Conservation (phyloP, 768 basidiomycete genomes). For the Tylopilus intermedius region DNA sequence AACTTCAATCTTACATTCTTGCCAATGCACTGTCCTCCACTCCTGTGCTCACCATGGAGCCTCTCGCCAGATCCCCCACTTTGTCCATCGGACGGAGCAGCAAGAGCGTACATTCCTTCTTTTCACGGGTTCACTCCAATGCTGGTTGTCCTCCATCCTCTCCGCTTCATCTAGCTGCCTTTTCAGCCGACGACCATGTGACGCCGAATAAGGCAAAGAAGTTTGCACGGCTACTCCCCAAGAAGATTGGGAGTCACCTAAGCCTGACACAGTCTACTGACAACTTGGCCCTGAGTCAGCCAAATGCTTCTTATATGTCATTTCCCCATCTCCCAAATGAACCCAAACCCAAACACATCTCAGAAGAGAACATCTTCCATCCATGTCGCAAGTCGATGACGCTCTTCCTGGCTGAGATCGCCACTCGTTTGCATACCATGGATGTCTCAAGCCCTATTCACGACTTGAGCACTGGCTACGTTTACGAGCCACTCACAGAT, state of each 20-base stretch:
- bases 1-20: slow-evolving; percentile 25
- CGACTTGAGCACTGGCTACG: slow-evolving; percentile 20
- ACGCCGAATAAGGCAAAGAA: slow-evolving; percentile 23
- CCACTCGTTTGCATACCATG: slow-evolving; percentile 27
- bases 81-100: slow-evolving; percentile 23
- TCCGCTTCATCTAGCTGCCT: slow-evolving; percentile 23
- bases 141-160: slow-evolving; percentile 24
- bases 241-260: slow-evolving; percentile 30
- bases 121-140: slow-evolving; percentile 18
- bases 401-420: slow-evolving; percentile 28
- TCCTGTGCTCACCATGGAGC: slow-evolving; percentile 27
- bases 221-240: slow-evolving; percentile 28
- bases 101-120: slow-evolving; percentile 25
- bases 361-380: slow-evolving; percentile 32
- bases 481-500: slow-evolving; percentile 28
- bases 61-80: slow-evolving; percentile 23
- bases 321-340: slow-evolving; percentile 23
- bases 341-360: slow-evolving; percentile 23
- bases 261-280: slow-evolving; percentile 25
- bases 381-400: slow-evolving; percentile 33
- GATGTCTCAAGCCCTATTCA: slow-evolving; percentile 26
- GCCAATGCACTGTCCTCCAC: slow-evolving; percentile 24
- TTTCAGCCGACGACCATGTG: slow-evolving; percentile 21
- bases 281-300: slow-evolving; percentile 19
- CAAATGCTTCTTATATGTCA: slow-evolving; percentile 24